These are phyloP conservation scores for Gliomastix tumulicola DNA, from an alignment of 2,329 filamentous ascomycete genomes.

Conservation along the genomic window DNA sequence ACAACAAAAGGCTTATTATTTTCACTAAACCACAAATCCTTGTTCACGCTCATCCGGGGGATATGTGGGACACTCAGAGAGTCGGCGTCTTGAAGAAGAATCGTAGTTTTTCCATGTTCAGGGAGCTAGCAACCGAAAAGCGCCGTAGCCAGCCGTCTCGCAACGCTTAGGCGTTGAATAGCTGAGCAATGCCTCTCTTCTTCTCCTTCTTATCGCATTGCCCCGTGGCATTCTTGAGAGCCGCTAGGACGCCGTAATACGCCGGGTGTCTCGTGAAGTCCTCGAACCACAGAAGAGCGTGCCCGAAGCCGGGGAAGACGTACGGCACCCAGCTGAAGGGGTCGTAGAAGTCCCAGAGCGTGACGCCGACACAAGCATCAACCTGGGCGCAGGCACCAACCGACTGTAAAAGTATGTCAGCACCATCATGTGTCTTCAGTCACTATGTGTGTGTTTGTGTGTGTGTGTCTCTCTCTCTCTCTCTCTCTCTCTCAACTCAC, in stretches of 20 bases:
- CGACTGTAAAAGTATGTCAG: slow-evolving; percentile 3
- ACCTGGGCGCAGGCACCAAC: slow-evolving; percentile 20
- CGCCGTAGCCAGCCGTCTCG: no score
- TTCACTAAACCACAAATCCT: no score
- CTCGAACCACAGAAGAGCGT: slow-evolving; percentile 32
- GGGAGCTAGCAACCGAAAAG: no score
- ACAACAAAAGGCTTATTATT: no score
- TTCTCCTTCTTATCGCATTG: slow-evolving; percentile 5
- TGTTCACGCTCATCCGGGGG: no score
- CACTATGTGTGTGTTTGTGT: background rate
- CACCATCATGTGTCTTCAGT: background rate
- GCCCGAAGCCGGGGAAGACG: slow-evolving; percentile 30
- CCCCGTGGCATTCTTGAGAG: slow-evolving; percentile 22
- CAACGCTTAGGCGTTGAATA: no score
- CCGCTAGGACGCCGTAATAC: slow-evolving; percentile 26
- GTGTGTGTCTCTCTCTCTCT: no score
- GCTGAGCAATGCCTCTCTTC: no score
- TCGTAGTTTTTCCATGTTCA: no score
- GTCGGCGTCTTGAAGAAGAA: no score
- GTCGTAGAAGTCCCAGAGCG: slow-evolving; percentile 26
- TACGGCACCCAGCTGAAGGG: slow-evolving; percentile 32
- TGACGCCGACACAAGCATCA: slow-evolving; percentile 20
- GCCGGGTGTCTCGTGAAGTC: slow-evolving; percentile 34
- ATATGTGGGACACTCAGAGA: no score
- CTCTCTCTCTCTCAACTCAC: no score